Evolutionary conservation across 331 rosid genomes (phyloP), one percentile per base, ranked within the genome.

Genomic region (Acacia concinna): DNA sequence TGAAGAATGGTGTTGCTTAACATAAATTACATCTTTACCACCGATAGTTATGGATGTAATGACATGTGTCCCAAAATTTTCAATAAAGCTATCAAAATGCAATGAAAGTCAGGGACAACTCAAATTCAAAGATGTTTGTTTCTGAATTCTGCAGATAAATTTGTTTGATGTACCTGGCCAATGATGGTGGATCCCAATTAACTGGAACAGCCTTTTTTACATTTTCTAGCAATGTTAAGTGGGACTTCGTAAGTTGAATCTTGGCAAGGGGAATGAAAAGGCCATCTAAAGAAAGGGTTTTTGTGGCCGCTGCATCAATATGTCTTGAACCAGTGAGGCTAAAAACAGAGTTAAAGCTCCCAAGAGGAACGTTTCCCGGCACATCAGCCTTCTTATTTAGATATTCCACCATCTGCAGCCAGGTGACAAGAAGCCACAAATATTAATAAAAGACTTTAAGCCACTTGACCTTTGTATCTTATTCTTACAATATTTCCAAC

Each of bases 21-120:
- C 90, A 70, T 88, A 94, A 78, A 94, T 90, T 69, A 94, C 91
- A 87, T 94, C 98, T 85, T 92, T 92, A 68, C 98, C 97, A 30
- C 98, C 97, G 77, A 94, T 91, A 30, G 97, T 94, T 81, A 92
- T 81, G 34, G 97, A 94, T 38, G 88, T 86, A 75, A 94, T 91
- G 12, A 94, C 85, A 84, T 94, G 97, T 1, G 97, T 94, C 80
- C 98, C 98, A 81, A 87, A 92, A 83, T 84, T 92, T 79, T 94
- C 97, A 52, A 94, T 92, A 75, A 94, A 94, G 93, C 97, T 94
- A 31, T 62, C 41, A 62, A 31, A 62, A 62, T 62, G 68, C n/a
- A 62, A 62, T 17, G 37, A 62, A 62, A 28, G 21, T 62, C 68
- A 62, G 68, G 40, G 5, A 28, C 41, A 30, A 15, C 8, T 62